Base-by-base conservation (phyloP, 495 filamentous ascomycete species). In the Lophiotrema nucula region DNA sequence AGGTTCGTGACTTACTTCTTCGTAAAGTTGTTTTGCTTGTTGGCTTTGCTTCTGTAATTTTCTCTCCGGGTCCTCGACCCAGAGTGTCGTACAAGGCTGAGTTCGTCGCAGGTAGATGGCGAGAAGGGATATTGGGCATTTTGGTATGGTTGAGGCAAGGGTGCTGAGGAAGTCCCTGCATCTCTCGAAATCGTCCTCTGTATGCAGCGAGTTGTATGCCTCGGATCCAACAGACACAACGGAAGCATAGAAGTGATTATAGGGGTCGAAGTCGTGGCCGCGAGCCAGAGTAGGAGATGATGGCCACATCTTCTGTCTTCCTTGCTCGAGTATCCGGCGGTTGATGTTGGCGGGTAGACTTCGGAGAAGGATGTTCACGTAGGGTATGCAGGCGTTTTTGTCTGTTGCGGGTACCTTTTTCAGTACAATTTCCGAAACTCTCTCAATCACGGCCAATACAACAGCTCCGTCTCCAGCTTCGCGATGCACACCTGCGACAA, bases 391-490 rank as follows among this genome's bases (percentile, higher is more conserved):
- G 3, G 35, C 41, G 8, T 57, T 54, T n/a, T 11, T 21, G 18
- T 49, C 37, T 44, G 62, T 10, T 56, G 56, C 54, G 48, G 56
- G 4, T 33, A 50, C 13, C 19, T 38, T 16, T 60, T 48, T 25
- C 46, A 51, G 10, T 39, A 84, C 33, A 2, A 62, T 66, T 44
- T 82, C 83, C 3, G 88, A 81, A 19, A 96, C 67, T 10, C 89
- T 89, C 53, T 92, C 89, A 24, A 90, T 74, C 12, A 88, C 76
- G 24, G 81, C 76, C 18, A 82, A 73, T 2, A 82, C 79, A 21
- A 84, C 75, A 1, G 79, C 81, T 4, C 76, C 78, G 54, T 88
- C 83, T 4, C 89, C 88, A 37, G 81, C 80, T 57, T 92, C 87
- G 8, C 74, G 73, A 44, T 77, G 78, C 11, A 87, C 79, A 44